phyloP scores from a whole-genome alignment of 23 red algal genomes.

The Agarophyton chilense region DNA sequence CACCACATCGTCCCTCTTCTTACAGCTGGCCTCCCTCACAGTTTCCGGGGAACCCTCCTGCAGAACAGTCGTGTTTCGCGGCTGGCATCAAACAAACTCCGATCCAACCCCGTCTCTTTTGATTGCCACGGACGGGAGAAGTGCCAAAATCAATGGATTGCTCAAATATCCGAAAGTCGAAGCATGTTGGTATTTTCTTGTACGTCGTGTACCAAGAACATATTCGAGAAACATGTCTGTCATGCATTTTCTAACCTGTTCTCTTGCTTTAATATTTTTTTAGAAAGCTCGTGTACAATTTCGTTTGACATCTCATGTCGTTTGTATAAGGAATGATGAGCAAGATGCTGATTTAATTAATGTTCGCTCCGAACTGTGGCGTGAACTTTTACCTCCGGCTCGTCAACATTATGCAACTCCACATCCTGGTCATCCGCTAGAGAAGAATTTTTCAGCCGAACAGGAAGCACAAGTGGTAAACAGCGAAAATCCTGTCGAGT shows the following conservation, averaged over 20 bases:
- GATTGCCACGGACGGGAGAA: conserved; percentile 15
- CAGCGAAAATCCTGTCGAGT: neutral
- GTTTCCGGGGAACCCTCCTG: neutral
- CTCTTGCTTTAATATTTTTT: neutral
- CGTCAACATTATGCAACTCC: neutral
- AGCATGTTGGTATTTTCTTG: conserved; percentile 56
- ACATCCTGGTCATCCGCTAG: conserved; percentile 4
- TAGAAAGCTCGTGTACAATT: conserved; percentile 29
- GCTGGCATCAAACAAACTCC: neutral
- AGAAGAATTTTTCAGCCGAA: neutral
- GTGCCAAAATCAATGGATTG: conserved; percentile 22
- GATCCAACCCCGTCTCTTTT: neutral
- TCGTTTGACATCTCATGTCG: neutral
- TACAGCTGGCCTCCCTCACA: conserved; percentile 36
- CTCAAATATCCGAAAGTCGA: conserved; percentile 10
- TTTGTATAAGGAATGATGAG: neutral
- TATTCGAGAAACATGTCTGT: too few relatives aligned
- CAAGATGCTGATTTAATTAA: neutral
- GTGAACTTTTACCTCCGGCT: neutral
- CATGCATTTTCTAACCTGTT: neutral
- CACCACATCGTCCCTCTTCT: neutral
- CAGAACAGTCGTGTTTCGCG: conserved; percentile 51
- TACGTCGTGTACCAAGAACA: neutral
- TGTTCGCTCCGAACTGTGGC: neutral
- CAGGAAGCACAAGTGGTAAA: neutral